phyloP scores from a whole-genome alignment of 2,329 filamentous ascomycete species.

The Epicoccum nigrum region DNA sequence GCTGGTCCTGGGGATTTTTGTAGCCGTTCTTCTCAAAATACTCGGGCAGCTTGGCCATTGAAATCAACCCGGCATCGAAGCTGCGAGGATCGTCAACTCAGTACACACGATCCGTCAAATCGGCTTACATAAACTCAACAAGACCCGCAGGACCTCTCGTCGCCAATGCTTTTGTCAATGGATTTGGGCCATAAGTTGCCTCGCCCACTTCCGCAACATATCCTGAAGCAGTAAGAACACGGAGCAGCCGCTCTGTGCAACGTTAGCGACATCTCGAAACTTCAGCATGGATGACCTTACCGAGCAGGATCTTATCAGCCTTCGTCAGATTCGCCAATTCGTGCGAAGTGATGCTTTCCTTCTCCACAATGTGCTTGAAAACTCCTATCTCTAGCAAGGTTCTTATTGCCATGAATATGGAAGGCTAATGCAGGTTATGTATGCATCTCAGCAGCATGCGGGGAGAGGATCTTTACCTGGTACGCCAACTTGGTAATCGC shows the following conservation, averaged over 20 bases:
- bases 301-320: constrained; percentile 8
- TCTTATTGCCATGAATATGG: constrained; percentile 11
- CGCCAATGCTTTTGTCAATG: constrained; percentile 2
- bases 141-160: constrained; percentile 8
- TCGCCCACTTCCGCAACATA: constrained; percentile 7
- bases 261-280: neutral
- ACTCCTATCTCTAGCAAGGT: constrained; percentile 1
- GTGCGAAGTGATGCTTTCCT: neutral
- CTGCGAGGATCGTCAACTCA: neutral
- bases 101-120: neutral
- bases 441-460: neutral
- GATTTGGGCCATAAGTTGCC: neutral
- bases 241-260: constrained; percentile 4
- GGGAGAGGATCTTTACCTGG: neutral
- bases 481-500: constrained; percentile 4
- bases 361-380: constrained; percentile 7
- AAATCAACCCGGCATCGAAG: constrained; percentile 4
- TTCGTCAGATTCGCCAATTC: constrained; percentile 4
- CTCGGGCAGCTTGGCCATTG: constrained; percentile 21
- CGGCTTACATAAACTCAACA: constrained; percentile 3
- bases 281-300: neutral
- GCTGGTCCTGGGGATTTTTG: constrained; percentile 27
- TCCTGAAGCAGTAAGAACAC: constrained; percentile 6
- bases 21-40: constrained; percentile 30
- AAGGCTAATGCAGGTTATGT: neutral